Conservation (phyloP, 2,329 filamentous ascomycete genomes). For the Penicillium olsonii region DNA sequence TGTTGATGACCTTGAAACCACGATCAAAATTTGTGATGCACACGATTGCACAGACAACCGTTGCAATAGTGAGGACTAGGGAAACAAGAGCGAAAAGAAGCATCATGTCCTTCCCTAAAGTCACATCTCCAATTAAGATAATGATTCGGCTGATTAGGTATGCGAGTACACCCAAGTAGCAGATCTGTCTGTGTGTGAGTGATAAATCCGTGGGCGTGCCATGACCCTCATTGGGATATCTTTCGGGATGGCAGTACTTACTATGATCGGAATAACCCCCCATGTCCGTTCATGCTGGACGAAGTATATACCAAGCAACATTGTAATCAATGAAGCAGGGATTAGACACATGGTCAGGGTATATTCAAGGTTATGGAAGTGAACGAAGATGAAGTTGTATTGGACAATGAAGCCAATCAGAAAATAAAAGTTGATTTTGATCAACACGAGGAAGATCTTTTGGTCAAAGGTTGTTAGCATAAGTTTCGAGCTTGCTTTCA, state of each 20-base stretch:
- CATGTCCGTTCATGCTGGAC: background rate
- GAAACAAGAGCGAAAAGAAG: background rate
- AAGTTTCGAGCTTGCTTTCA: background rate
- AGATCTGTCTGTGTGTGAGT: background rate
- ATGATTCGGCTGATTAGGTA: conserved; percentile 3
- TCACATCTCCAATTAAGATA: background rate
- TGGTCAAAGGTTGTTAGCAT: background rate
- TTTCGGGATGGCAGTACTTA: background rate
- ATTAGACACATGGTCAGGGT: background rate
- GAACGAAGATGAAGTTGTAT: background rate
- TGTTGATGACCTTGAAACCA: conserved; percentile 1
- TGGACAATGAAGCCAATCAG: background rate
- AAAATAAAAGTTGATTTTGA: background rate
- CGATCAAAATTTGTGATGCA: conserved; percentile 3
- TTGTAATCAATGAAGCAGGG: background rate
- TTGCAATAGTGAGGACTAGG: background rate
- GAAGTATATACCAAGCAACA: background rate
- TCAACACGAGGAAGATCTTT: background rate
- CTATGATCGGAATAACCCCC: background rate
- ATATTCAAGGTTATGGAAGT: background rate
- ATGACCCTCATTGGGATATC: no score
- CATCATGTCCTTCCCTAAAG: background rate
- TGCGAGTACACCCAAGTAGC: background rate
- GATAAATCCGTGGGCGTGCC: no score
- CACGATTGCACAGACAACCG: background rate